phyloP scores from a whole-genome alignment of 2,329 filamentous ascomycete species.

The Colletotrichum cuscutae region DNA sequence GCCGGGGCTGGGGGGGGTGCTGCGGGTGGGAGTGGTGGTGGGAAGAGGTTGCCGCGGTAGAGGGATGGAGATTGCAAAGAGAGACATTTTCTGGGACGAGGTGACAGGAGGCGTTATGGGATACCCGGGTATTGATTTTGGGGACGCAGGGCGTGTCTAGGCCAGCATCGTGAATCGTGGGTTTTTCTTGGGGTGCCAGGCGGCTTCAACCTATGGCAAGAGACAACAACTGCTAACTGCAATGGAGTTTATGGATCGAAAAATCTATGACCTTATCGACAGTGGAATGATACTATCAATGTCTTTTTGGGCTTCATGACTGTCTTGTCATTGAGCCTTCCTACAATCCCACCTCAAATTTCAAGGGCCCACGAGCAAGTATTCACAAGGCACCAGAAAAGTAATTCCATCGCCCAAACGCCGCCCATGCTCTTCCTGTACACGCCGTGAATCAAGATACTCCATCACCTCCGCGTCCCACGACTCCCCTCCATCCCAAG shows the following conservation, averaged over 20 bases:
- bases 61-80: not conserved
- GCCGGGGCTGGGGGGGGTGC: conserved; percentile 37
- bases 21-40: conserved; percentile 32
- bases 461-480: not conserved
- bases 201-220: too few species aligned
- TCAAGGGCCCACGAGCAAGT: not conserved
- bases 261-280: too few species aligned
- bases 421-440: conserved; percentile 35
- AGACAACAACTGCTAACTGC: too few species aligned
- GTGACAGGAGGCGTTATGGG: conserved; percentile 14
- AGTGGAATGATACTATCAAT: not conserved
- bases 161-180: not conserved
- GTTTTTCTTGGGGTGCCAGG: too few species aligned
- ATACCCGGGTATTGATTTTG: conserved; percentile 26
- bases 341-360: conserved; percentile 16
- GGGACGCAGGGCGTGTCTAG: not conserved
- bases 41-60: conserved; percentile 28
- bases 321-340: not conserved
- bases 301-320: not conserved
- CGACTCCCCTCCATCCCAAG: not conserved
- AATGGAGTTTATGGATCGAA: not conserved
- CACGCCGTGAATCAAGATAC: conserved; percentile 33
- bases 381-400: conserved; percentile 7
- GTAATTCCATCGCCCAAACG: conserved; percentile 37
- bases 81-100: too few species aligned